phyloP scores from a whole-genome alignment of 2,329 filamentous ascomycete genomes.

The Orbilia brochopaga region DNA sequence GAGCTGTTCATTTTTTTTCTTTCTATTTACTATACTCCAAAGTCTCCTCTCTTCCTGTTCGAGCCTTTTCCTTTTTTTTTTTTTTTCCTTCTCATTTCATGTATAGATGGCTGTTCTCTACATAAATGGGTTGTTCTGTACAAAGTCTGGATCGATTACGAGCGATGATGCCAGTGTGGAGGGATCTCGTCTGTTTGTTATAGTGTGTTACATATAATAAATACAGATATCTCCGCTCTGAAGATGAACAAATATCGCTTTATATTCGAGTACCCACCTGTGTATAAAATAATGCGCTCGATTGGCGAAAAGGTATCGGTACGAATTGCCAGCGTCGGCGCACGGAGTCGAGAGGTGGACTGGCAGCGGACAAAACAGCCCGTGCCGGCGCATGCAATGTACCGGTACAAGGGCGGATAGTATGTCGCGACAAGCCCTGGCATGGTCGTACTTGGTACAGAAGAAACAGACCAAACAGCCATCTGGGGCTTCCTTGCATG shows the following conservation, averaged over 20 bases:
- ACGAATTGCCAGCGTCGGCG: not conserved
- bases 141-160: constrained; percentile 14
- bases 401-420: not conserved
- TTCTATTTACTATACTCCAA: constrained; percentile 7
- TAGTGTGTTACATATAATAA: constrained; percentile 46
- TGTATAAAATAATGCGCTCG: too few relatives aligned
- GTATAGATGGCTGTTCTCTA: constrained; percentile 47
- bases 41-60: constrained; percentile 28
- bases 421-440: not conserved
- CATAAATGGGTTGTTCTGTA: constrained; percentile 48
- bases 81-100: constrained; percentile 19
- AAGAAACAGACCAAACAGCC: not conserved
- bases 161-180: constrained; percentile 13
- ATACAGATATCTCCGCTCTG: constrained; percentile 51
- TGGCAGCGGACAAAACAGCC: not conserved
- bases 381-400: not conserved
- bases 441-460: not conserved
- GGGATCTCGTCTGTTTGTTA: constrained; percentile 45
- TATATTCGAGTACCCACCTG: too few relatives aligned
- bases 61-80: constrained; percentile 14
- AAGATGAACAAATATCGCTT: constrained; percentile 12
- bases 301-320: not conserved
- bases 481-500: not conserved
- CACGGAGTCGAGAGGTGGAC: not conserved
- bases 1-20: constrained; percentile 6